Conservation (phyloP, 148 eudicot genomes). For the Oxyria digyna region DNA sequence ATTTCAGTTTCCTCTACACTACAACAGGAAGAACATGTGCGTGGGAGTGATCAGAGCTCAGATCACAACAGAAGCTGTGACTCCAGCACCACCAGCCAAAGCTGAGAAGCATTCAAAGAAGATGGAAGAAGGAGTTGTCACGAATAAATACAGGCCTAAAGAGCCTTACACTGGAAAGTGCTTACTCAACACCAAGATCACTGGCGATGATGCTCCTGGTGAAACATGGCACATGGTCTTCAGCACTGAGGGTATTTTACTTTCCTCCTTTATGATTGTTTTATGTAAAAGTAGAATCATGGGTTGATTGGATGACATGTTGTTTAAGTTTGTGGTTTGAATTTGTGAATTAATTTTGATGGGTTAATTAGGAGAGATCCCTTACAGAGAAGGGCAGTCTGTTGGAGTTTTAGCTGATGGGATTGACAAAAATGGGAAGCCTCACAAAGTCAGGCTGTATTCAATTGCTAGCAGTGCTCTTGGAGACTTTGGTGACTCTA, state of each 20-base stretch:
- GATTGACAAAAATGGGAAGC: slow-evolving; percentile 89
- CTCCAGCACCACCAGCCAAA: slow-evolving; percentile 37
- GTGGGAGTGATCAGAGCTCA: slow-evolving; percentile 62
- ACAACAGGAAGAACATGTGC: slow-evolving; percentile 43
- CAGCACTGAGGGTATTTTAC: slow-evolving; percentile 58
- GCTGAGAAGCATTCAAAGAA: slow-evolving; percentile 76
- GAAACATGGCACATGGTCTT: slow-evolving; percentile 99
- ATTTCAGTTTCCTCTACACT: slow-evolving; percentile 43
- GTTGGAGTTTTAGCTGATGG: slow-evolving; percentile 96
- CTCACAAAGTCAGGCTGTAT: slow-evolving; percentile 93
- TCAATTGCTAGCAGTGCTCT: slow-evolving; percentile 99
- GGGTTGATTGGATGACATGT: no score
- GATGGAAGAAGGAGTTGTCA: slow-evolving; percentile 77
- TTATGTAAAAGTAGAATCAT: no score
- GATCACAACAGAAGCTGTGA: slow-evolving; percentile 51
- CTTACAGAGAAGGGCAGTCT: slow-evolving; percentile 95
- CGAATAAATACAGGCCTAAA: slow-evolving; percentile 86
- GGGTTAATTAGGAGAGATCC: slow-evolving; percentile 61
- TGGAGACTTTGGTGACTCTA: slow-evolving; percentile 95
- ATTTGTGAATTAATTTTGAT: neutral
- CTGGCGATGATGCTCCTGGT: slow-evolving; percentile 97
- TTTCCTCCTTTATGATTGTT: no score
- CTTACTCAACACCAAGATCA: slow-evolving; percentile 86
- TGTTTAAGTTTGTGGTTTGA: neutral
- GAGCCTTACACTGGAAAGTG: slow-evolving; percentile 75